Base-by-base conservation (phyloP, 768 basidiomycete species). In the Mycena filopes region DNA sequence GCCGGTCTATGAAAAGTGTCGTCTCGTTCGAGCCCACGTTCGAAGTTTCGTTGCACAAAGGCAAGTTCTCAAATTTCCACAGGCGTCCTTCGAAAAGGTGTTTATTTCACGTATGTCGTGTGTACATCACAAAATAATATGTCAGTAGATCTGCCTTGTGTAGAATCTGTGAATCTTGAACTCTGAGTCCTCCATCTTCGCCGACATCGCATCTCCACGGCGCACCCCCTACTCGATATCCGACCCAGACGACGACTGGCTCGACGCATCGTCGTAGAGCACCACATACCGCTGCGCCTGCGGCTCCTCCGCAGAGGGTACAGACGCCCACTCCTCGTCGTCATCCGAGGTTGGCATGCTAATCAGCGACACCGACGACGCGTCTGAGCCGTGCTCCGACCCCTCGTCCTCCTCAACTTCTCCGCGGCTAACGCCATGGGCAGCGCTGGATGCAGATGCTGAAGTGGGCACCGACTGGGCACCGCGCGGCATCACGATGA, bases 231-330 rank as follows among this genome's bases (percentile, higher is more conserved):
- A 77, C 33, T 86, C 85, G 42, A 84, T 86, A 36, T 87, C 87
- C 0, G 86, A 86, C 12, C 31, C 51, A 10, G 51, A 36, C 36
- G 36, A 55, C 60, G 60, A 57, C 55, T 63, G 49, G 60, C 63
- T 69, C 9, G 84, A 85, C 53, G 80, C 81, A 65, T 87, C 88
- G 71, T 92, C 92, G 67, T 91, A 93, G 62, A 93, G 75, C 60
- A 93, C 81, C 16, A 92, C 90, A 71, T 91, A 93, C 65, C 92
- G 90, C 67, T 84, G 75, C 8, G 73, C 74, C 40, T 81, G 77
- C 73, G 25, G 72, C 67, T 31, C 72, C 68, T 55, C 68, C 67
- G 29, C 66, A 47, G 58, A 71, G 67, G 78, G 55, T 63, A 74
- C 65, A 51, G 64, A 64, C 74, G 79, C 84, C 66, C 85, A 84